Evolutionary conservation across 352 stramenopile genomes (phyloP).

Genomic region (Phytophthora syringae): DNA sequence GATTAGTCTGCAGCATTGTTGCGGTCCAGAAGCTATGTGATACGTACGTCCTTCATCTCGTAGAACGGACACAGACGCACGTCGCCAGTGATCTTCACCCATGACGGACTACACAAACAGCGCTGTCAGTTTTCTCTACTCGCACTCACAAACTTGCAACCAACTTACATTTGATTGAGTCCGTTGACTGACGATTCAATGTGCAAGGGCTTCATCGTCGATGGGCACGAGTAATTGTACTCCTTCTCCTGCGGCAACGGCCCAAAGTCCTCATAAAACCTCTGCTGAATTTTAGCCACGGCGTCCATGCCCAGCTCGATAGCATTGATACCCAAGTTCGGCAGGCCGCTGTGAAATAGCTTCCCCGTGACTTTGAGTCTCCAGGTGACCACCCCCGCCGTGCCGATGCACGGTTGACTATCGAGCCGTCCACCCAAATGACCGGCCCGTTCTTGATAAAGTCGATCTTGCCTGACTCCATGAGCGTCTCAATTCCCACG

Average conservation of each 20-base stretch:
- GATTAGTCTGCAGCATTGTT: neutral
- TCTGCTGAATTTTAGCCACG: slow-evolving; percentile 82
- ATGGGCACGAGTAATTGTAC: slow-evolving; percentile 90
- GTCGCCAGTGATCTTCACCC: slow-evolving; percentile 89
- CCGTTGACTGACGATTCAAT: slow-evolving; percentile 74
- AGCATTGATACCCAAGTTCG: slow-evolving; percentile 89
- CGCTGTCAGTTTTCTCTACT: neutral
- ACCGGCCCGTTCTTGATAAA: slow-evolving; percentile 92
- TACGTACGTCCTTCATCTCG: slow-evolving; percentile 82
- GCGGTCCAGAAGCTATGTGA: neutral
- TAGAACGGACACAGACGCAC: slow-evolving; percentile 94
- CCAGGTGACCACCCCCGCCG: slow-evolving; percentile 87
- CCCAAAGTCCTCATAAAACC: slow-evolving; percentile 92
- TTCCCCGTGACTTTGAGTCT: slow-evolving; percentile 89
- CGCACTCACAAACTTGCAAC: slow-evolving; percentile 10
- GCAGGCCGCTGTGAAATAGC: slow-evolving; percentile 91
- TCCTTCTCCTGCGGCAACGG: slow-evolving; percentile 74
- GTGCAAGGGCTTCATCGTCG: slow-evolving; percentile 81
- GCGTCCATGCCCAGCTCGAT: slow-evolving; percentile 90
- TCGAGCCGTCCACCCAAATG: slow-evolving; percentile 92
- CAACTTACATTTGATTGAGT: slow-evolving; percentile 79
- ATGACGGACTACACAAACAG: slow-evolving; percentile 70
- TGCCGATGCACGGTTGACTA: slow-evolving; percentile 91
- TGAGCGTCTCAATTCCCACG: slow-evolving; percentile 87
- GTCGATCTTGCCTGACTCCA: slow-evolving; percentile 89